A percentile compares a stretch with the other conserved stretches of the same genome.
Evolutionary conservation across 179 eudicot species (phyloP).

Genomic region (Nepenthes alata): DNA sequence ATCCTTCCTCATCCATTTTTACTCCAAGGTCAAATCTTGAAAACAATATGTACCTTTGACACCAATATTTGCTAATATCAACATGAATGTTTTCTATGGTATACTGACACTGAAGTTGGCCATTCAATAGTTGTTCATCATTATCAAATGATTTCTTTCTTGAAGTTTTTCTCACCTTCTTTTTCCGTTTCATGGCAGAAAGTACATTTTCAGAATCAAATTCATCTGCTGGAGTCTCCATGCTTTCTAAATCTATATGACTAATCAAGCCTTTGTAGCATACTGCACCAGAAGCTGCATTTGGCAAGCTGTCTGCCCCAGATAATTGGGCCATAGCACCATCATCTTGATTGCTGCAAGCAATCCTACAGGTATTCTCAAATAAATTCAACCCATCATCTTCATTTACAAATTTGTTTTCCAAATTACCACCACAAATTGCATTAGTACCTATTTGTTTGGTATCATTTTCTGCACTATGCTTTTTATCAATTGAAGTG

Average conservation of each 20-base stretch:
- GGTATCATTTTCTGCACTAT: conserved; percentile 1
- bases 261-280: conserved; percentile 8
- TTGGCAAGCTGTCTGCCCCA: conserved; percentile 10
- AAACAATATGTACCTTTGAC: conserved; percentile 66
- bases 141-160: conserved; percentile 31
- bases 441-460: conserved; percentile 3
- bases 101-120: conserved; percentile 20
- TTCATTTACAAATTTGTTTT: background rate
- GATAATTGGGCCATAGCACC: conserved; percentile 7
- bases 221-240: conserved; percentile 7
- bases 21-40: conserved; percentile 70
- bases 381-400: background rate
- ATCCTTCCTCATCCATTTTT: conserved; percentile 89
- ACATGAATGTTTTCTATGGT: conserved; percentile 24
- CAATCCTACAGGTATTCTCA: conserved; percentile 6
- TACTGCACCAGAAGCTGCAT: conserved; percentile 1
- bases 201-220: conserved; percentile 13
- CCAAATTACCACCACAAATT: conserved; percentile 1
- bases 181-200: conserved; percentile 24
- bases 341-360: background rate
- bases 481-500: conserved; percentile 8
- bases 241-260: conserved; percentile 5
- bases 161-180: conserved; percentile 32
- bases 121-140: conserved; percentile 1
- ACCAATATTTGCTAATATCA: conserved; percentile 66